Conservation (phyloP, 2,329 filamentous ascomycete species). For the Apiospora arundinis region DNA sequence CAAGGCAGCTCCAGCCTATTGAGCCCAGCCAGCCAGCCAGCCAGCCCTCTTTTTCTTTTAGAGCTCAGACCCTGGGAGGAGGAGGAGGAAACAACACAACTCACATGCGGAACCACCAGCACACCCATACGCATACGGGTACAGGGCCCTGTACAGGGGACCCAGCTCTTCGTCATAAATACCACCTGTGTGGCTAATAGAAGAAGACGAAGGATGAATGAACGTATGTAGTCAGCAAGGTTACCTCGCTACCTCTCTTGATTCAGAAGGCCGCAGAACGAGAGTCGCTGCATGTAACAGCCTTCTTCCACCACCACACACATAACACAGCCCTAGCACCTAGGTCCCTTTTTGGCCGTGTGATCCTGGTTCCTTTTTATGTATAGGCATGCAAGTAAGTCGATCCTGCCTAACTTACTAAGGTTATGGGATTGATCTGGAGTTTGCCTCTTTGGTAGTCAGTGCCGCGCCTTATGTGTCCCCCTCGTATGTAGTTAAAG, state of each 20-base stretch:
- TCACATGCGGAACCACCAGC: not conserved
- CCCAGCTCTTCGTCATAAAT: no score
- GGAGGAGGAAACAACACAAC: not conserved
- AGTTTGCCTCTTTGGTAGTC: constrained; percentile 7
- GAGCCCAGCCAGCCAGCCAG: no score
- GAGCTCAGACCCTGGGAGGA: constrained; percentile 3
- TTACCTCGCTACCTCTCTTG: not conserved
- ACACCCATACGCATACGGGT: not conserved
- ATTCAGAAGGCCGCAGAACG: not conserved
- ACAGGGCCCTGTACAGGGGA: not conserved
- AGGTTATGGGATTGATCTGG: not conserved
- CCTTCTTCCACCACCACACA: not conserved
- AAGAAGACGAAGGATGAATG: not conserved
- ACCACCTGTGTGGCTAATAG: no score
- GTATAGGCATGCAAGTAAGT: not conserved
- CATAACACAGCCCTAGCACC: not conserved
- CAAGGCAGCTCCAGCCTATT: not conserved
- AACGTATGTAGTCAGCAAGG: not conserved
- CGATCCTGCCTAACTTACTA: not conserved
- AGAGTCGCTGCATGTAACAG: not conserved
- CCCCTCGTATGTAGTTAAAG: not conserved
- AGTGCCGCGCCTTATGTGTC: not conserved
- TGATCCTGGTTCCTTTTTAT: constrained; percentile 4
- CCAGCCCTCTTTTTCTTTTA: not conserved
- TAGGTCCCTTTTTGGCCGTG: not conserved